Evolutionary conservation across 73 alveolate genomes (phyloP).

Genomic region (Tetrahymena malaccensis): DNA sequence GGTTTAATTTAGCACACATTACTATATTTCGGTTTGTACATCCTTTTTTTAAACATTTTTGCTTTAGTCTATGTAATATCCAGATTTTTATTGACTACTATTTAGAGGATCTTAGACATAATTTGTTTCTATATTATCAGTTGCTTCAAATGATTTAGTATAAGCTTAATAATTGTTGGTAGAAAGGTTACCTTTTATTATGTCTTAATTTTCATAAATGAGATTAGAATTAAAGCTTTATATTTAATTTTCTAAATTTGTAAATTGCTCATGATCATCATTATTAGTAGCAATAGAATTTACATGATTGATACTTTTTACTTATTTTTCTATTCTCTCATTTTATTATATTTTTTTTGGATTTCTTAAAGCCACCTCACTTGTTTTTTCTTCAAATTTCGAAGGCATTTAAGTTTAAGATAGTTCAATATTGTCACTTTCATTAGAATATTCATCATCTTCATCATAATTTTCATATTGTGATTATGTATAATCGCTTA

Average conservation of each 20-base stretch:
- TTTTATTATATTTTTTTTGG: no score
- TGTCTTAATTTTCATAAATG: not conserved
- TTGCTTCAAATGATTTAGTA: not conserved
- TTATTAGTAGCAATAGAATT: not conserved
- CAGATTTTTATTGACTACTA: no score
- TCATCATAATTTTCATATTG: not conserved
- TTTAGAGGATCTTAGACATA: no score
- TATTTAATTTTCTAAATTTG: not conserved
- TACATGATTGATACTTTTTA: no score
- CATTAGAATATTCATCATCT: not conserved
- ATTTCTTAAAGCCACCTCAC: not conserved
- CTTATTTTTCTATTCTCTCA: not conserved
- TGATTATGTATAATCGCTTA: not conserved
- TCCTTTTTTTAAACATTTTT: not conserved
- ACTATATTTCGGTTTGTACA: not conserved
- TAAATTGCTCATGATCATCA: not conserved
- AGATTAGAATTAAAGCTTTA: no score
- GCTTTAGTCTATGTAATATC: not conserved
- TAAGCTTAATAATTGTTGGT: not conserved
- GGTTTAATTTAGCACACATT: no score
- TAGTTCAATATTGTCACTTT: not conserved
- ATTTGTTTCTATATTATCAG: not conserved
- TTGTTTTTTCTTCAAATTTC: not conserved
- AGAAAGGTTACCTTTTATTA: no score
- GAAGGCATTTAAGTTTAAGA: not conserved